Conservation (phyloP, 768 basidiomycete species). For the Mycena indigotica region DNA sequence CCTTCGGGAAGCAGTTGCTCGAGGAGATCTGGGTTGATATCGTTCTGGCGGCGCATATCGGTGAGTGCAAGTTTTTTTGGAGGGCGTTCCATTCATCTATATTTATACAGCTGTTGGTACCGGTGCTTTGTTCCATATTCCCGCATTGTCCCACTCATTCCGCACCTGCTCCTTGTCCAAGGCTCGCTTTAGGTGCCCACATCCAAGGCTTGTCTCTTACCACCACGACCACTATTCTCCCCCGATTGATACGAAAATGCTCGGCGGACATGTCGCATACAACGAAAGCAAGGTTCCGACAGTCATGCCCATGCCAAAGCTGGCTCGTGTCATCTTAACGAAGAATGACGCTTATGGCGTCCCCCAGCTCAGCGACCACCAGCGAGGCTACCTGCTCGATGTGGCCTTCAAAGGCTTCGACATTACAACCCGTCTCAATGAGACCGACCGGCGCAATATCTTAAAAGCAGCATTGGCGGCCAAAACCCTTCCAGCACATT, state of each 20-base stretch:
- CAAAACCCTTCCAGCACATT: neutral
- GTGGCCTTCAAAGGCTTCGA: neutral
- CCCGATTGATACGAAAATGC: no score
- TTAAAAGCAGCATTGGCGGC: neutral
- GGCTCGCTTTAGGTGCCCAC: no score
- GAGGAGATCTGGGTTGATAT: neutral
- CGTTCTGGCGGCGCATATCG: neutral
- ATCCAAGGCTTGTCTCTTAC: no score
- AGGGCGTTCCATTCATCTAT: no score
- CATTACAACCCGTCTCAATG: neutral
- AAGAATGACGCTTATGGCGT: neutral
- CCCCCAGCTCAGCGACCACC: neutral
- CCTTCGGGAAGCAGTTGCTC: neutral
- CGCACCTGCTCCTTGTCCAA: no score
- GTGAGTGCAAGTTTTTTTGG: no score
- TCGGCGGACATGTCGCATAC: no score
- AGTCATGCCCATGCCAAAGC: neutral
- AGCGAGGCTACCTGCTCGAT: neutral
- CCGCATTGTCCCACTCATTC: no score
- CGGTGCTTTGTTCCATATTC: no score
- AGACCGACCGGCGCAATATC: neutral
- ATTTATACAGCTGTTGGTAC: no score
- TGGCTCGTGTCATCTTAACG: neutral
- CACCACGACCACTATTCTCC: no score
- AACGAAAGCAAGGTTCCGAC: neutral